Evolutionary conservation across 495 filamentous ascomycete genomes (phyloP).

Genomic region (Pyrenula aspistea): DNA sequence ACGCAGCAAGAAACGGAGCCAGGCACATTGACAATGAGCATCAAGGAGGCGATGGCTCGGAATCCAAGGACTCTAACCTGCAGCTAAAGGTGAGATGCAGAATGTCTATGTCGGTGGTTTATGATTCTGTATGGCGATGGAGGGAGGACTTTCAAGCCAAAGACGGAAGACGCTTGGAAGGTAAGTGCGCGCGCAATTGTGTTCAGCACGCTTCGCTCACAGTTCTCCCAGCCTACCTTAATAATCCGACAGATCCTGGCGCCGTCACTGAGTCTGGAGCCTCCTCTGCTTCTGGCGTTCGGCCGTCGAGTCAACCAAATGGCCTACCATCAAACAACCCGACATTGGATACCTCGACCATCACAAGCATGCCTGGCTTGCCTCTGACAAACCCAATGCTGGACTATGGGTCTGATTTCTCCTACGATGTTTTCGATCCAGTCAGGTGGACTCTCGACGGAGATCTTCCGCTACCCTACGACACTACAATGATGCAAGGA

Average conservation of each 20-base stretch:
- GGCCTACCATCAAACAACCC: slow-evolving; percentile 17
- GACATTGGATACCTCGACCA: slow-evolving; percentile 22
- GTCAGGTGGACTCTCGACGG: slow-evolving; percentile 86
- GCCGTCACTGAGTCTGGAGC: slow-evolving; percentile 61
- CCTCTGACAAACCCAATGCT: slow-evolving; percentile 21
- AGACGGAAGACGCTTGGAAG: slow-evolving; percentile 20
- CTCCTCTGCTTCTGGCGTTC: slow-evolving; percentile 35
- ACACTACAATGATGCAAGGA: slow-evolving; percentile 25
- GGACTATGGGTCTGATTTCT: slow-evolving; percentile 44
- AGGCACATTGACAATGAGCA: slow-evolving; percentile 6
- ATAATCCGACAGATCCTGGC: slow-evolving; percentile 80
- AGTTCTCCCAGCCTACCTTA: slow-evolving; percentile 48
- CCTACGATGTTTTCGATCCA: slow-evolving; percentile 79
- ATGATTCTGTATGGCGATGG: slow-evolving; percentile 90
- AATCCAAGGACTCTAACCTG: slow-evolving; percentile 55
- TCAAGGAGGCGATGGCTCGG: slow-evolving; percentile 1
- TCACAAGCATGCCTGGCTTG: slow-evolving; percentile 36
- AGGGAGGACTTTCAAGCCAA: slow-evolving; percentile 73
- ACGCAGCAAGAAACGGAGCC: slow-evolving; percentile 11
- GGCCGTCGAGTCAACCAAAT: slow-evolving; percentile 4
- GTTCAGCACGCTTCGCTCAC: slow-evolving; percentile 1
- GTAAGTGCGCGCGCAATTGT: slow-evolving; percentile 5
- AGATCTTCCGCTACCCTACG: slow-evolving; percentile 66
- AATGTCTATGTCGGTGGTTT: slow-evolving; percentile 88
- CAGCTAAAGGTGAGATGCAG: slow-evolving; percentile 79